Evolutionary conservation across 108 stramenopile genomes (phyloP).

Genomic region (Cylindrotheca closterium): DNA sequence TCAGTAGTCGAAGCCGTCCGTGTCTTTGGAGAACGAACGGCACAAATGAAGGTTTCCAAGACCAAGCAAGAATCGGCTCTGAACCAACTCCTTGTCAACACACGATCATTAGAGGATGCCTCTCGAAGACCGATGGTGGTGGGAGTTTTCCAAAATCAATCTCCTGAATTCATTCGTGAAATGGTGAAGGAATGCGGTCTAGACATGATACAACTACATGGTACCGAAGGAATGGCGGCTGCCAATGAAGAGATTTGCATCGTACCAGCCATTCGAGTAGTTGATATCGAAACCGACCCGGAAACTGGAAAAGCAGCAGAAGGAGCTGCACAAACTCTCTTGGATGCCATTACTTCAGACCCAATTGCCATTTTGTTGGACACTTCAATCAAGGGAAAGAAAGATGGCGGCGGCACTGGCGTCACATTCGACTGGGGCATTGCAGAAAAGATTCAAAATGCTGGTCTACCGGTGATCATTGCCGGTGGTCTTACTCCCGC

Average conservation of each 20-base stretch:
- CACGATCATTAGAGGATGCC: conserved; percentile 54
- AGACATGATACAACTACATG: conserved; percentile 97
- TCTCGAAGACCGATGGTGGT: conserved; percentile 83
- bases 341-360: conserved; percentile 62
- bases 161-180: conserved; percentile 67
- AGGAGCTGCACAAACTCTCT: conserved; percentile 56
- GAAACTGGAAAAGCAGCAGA: conserved; percentile 48
- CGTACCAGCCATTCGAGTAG: conserved; percentile 90
- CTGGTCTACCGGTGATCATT: conserved; percentile 94
- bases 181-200: conserved; percentile 84
- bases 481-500: conserved; percentile 93
- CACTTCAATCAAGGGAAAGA: conserved; percentile 86
- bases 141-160: conserved; percentile 97
- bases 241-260: conserved; percentile 56
- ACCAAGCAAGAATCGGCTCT: conserved; percentile 28
- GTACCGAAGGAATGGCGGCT: conserved; percentile 88
- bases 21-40: conserved; percentile 85
- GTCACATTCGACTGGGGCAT: conserved; percentile 92
- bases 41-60: conserved; percentile 23
- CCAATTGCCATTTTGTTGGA: conserved; percentile 90
- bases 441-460: conserved; percentile 77
- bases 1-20: conserved; percentile 79
- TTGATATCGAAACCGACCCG: conserved; percentile 83
- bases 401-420: conserved; percentile 92
- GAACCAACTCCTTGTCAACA: conserved; percentile 45